phyloP scores from a whole-genome alignment of 352 stramenopile genomes.

The Globisporangium cylindrosporum region DNA sequence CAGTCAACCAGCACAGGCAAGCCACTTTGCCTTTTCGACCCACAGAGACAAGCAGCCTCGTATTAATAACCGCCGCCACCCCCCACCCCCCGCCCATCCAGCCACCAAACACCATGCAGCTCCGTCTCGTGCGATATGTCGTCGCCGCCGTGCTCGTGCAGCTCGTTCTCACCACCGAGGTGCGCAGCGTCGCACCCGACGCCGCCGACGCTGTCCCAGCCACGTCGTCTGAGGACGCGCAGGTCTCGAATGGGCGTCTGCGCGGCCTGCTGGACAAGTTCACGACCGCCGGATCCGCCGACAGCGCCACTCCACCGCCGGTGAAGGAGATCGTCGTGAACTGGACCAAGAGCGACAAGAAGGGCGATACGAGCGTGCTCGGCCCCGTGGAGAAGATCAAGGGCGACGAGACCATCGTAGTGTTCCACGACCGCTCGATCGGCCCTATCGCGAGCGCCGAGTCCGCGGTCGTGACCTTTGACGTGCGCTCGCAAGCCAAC shows the following conservation, averaged over 20 bases:
- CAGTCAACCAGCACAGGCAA: background rate
- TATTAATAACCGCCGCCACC: conserved; percentile 13
- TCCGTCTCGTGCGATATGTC: conserved; percentile 21
- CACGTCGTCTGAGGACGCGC: conserved; percentile 12
- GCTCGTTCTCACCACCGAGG: conserved; percentile 7
- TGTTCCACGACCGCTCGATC: conserved; percentile 59
- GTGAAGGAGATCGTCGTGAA: conserved; percentile 35
- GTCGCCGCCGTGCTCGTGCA: conserved; percentile 19
- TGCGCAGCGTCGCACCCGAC: conserved; percentile 7
- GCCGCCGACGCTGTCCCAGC: background rate
- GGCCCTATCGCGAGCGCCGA: conserved; percentile 36
- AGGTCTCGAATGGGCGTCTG: conserved; percentile 29
- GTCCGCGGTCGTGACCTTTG: conserved; percentile 64
- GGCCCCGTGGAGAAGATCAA: conserved; percentile 49
- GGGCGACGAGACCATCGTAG: conserved; percentile 62
- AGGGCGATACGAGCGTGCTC: conserved; percentile 25
- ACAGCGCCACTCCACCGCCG: conserved; percentile 14
- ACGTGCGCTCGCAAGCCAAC: conserved; percentile 62
- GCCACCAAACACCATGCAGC: conserved; percentile 14
- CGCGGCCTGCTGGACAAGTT: conserved; percentile 40
- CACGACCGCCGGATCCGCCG: conserved; percentile 8
- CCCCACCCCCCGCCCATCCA: background rate
- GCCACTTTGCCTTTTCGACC: conserved; percentile 5
- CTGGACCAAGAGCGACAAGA: conserved; percentile 33
- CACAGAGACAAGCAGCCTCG: background rate